Evolutionary conservation across 768 basidiomycete genomes (phyloP), one percentile per base, ranked within the genome.

Genomic region (Daedalea quercina): DNA sequence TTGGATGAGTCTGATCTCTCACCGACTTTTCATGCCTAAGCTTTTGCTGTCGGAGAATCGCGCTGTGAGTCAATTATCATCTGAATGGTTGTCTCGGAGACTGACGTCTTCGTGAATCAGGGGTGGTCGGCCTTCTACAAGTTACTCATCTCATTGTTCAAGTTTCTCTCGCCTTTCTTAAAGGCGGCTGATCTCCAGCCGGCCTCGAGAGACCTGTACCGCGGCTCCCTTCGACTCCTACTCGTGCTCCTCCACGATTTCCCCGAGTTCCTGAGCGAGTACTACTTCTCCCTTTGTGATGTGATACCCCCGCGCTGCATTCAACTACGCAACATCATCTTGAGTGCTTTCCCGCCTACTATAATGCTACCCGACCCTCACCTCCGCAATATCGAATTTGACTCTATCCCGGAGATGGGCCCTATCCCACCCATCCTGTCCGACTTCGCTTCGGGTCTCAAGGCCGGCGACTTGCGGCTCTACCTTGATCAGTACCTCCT

Each of bases 71-170:
- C 22, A 15, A 19, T 44, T 17, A 7, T 9, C 7, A 53, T 23
- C 40, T n/a, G 47, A 44, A 11, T 26, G 3, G 17, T 12, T 8
- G 9, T 44, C 7, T 25, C 4, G 37, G 46, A 35, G 19, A 28
- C 28, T 45, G 26, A 15, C 23, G 47, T 41, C 55, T 33, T 9
- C n/a, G 22, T 12, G n/a, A 42, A n/a, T 26, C 56, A 90, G 83
- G 94, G 93, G 45, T 97, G 94, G 94, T 78, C 90, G 35, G 87
- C 94, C 31, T 98, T 95, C 80, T 93, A 97, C 75, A 92, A 94
- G 66, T 77, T 95, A 34, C 72, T 99, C 46, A 72, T 96, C 56
- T 94, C 94, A 31, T 80, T 99, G 44, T 90, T 99, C 77, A 92
- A 93, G 65, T 99, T 99, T 73, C 73, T 98, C 44, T 77, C 84